These are phyloP conservation scores for Talaromyces pinophilus DNA, from an alignment of 2,329 filamentous ascomycete genomes.

Conservation along the genomic window DNA sequence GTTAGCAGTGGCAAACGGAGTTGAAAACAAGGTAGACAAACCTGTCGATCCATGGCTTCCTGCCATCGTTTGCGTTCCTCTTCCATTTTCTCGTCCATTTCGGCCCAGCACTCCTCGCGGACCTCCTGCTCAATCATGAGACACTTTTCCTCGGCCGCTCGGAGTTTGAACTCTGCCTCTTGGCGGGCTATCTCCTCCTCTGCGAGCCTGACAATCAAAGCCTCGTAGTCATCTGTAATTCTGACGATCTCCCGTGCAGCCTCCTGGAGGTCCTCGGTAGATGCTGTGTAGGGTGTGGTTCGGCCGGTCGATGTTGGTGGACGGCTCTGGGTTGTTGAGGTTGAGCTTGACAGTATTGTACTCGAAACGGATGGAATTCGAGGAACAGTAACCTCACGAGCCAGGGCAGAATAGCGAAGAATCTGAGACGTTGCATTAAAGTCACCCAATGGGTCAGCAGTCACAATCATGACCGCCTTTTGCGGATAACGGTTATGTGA, in stretches of 20 bases:
- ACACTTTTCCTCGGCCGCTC: constrained; percentile 63
- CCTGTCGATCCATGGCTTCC: constrained; percentile 72
- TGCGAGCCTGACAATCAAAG: constrained; percentile 67
- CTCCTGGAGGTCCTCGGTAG: constrained; percentile 72
- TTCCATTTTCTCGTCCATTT: constrained; percentile 78
- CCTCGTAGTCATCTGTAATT: constrained; percentile 75
- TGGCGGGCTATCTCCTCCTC: constrained; percentile 70
- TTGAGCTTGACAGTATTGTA: constrained; percentile 56
- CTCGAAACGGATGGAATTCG: constrained; percentile 80
- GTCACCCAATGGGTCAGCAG: constrained; percentile 87
- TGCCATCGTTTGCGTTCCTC: constrained; percentile 81
- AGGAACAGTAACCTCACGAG: constrained; percentile 88
- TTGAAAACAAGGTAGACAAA: constrained; percentile 30
- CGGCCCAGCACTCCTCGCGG: constrained; percentile 82
- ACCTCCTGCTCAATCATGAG: constrained; percentile 79
- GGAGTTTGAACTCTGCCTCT: constrained; percentile 71
- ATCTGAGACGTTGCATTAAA: constrained; percentile 98
- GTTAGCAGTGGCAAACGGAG: constrained; percentile 22
- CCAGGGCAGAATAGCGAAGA: constrained; percentile 87
- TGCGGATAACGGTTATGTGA: constrained; percentile 68
- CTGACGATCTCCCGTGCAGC: constrained; percentile 78
- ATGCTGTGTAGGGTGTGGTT: constrained; percentile 43
- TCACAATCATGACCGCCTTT: constrained; percentile 93
- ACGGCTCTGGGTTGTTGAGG: constrained; percentile 32
- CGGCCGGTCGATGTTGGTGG: constrained; percentile 40